Base-by-base conservation (phyloP, 2,329 filamentous ascomycete genomes). In the Lachnellula arida region DNA sequence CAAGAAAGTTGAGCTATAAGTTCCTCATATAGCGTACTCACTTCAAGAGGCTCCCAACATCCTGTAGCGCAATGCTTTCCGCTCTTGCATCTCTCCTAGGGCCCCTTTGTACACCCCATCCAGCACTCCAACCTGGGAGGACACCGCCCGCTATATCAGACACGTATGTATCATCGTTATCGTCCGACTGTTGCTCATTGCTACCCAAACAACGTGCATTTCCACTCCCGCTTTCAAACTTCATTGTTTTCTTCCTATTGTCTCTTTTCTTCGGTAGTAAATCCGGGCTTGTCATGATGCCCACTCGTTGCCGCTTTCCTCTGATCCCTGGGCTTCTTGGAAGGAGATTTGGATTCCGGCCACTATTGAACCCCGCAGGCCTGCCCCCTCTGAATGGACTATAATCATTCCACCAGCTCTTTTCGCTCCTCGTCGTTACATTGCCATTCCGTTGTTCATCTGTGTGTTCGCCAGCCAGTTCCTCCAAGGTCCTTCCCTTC, bases 401-500 rank as follows among this genome's bases (percentile, higher is more conserved):
- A 22, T 51, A 25, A 32, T 60, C 46, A 2, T 22, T 15, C 54
- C 46, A 51, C 54, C 55, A 60, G 2, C 56, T 49, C 7, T 49
- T 8, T 2, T 46, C 44, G 7, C 51, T 12, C 7, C 19, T 51
- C 19, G 14, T 47, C 22, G 28, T 25, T 5, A 56, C 8, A 4
- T 32, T 49, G 0, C 54, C 54, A 39, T 46, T 56, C 2, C 51
- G 15, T n/a, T 17, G 25, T 48, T 60, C 59, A 22, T 22, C 17
- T 17, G 5, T 54, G 12, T 5, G 51, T 69, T 90, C 87, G 9
- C 85, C 86, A 1, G 85, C 80, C 15, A 91, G 73, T 60, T 86
- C 81, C 68, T 91, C 89, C 43, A 94, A 75, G 0, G 88, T 90
- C 69, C 84, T 78, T 1, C 86, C 80, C 74, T 87, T 91, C 0